Conservation (phyloP, 108 stramenopile genomes). For the Pinguiococcus pyrenoidosus region DNA sequence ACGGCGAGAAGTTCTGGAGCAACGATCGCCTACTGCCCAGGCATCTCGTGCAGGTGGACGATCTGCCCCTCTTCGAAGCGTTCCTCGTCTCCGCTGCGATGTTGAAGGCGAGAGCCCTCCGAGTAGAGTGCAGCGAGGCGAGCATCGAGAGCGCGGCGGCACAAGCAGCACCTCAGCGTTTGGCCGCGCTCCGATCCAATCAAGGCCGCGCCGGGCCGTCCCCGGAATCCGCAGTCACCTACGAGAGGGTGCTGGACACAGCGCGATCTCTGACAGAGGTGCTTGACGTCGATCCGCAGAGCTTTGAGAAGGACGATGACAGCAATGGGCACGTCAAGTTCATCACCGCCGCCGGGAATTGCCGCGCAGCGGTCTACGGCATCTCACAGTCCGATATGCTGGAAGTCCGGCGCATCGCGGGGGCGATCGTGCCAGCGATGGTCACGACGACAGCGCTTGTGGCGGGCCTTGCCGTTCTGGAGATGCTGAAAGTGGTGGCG, state of each 20-base stretch:
- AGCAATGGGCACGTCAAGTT: conserved; percentile 36
- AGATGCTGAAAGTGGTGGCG: conserved; percentile 25
- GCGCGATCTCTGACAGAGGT: too few relatives aligned
- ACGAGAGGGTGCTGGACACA: too few relatives aligned
- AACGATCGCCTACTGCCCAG: conserved; percentile 41
- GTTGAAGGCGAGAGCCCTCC: conserved; percentile 3
- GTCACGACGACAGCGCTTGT: conserved; percentile 35
- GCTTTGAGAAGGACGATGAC: conserved; percentile 51
- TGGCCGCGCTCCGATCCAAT: too few relatives aligned
- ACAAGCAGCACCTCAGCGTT: too few relatives aligned
- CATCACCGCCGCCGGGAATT: conserved; percentile 27
- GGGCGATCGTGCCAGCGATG: conserved; percentile 30
- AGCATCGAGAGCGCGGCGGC: too few relatives aligned
- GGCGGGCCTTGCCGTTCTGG: conserved; percentile 21
- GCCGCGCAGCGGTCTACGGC: conserved; percentile 24
- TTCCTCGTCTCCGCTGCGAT: conserved; percentile 16
- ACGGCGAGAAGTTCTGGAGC: conserved; percentile 81
- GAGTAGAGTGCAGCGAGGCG: too few relatives aligned
- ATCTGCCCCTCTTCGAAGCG: conserved; percentile 7
- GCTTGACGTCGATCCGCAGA: too few relatives aligned
- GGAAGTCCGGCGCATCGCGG: conserved; percentile 21
- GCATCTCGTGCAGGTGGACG: conserved; percentile 4
- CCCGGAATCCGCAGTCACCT: too few relatives aligned
- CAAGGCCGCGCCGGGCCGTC: too few relatives aligned
- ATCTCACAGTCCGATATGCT: conserved; percentile 25